Evolutionary conservation across 345 rosid genomes (phyloP).

Genomic region (Eucalyptus sp.): DNA sequence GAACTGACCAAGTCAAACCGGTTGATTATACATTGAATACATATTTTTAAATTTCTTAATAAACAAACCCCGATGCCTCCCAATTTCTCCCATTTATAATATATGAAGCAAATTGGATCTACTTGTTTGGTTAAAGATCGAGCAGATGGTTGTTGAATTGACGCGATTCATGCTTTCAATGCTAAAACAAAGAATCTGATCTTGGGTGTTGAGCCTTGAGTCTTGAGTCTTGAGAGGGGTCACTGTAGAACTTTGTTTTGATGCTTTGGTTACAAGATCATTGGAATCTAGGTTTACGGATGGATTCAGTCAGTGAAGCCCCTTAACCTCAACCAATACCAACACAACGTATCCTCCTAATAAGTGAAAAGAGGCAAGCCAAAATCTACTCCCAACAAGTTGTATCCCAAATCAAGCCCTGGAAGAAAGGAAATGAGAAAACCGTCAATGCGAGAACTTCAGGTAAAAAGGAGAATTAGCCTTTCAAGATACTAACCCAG

Average conservation of each 20-base stretch:
- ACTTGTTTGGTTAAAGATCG: neutral
- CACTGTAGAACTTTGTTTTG: neutral
- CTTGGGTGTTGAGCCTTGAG: neutral
- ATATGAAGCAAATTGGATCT: neutral
- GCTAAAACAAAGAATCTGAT: neutral
- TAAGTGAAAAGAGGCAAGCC: neutral
- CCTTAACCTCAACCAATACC: no score
- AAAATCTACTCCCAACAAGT: neutral
- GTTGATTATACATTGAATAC: no score
- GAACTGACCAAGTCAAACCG: rapidly evolving
- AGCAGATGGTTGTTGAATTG: conserved; percentile 14
- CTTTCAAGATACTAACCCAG: neutral
- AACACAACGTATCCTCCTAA: no score
- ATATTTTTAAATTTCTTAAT: no score
- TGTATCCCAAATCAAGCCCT: neutral
- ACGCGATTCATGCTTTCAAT: conserved; percentile 31
- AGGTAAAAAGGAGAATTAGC: neutral
- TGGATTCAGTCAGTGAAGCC: neutral
- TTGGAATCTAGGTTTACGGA: no score
- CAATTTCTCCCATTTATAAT: no score
- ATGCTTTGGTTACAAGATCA: no score
- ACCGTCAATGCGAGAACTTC: neutral
- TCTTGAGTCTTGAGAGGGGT: neutral
- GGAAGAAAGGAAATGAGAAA: neutral
- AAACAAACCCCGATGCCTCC: no score